Evolutionary conservation across 208 protist genomes (phyloP).

Genomic region (Strigomonas culicis): DNA sequence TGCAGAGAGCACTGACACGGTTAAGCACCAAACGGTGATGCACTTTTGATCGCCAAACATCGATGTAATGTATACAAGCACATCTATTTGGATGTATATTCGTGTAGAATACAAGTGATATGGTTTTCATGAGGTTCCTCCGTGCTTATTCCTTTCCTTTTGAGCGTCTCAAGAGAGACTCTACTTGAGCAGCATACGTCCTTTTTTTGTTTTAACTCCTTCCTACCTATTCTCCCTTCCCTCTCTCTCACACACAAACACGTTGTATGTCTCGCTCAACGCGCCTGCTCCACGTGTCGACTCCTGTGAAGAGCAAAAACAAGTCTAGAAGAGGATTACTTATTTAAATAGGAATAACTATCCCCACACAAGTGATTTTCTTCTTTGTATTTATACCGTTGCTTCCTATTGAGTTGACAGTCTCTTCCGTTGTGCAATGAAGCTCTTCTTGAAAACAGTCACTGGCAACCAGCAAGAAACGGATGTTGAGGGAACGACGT

Average conservation of each 20-base stretch:
- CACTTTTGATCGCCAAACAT: constrained; percentile 14
- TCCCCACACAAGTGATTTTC: not conserved
- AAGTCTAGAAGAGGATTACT: not conserved
- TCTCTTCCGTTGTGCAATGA: constrained; percentile 35
- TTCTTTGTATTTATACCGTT: not conserved
- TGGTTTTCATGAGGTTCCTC: not conserved
- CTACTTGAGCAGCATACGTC: no score
- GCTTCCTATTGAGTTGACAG: not conserved
- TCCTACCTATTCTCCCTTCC: not conserved
- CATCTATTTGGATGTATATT: no score
- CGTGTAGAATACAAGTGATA: no score
- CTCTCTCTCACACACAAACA: not conserved
- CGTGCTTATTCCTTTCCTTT: constrained; percentile 19
- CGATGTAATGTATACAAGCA: constrained; percentile 7
- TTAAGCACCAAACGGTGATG: constrained; percentile 21
- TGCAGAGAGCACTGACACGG: not conserved
- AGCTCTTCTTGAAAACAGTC: constrained; percentile 70
- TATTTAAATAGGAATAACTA: constrained; percentile 1
- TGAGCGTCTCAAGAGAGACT: not conserved
- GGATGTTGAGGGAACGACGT: constrained; percentile 47
- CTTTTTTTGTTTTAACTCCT: constrained; percentile 9
- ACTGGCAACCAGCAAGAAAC: constrained; percentile 48
- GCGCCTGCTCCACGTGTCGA: not conserved
- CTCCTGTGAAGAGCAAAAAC: not conserved
- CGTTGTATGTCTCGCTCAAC: constrained; percentile 3